Percentiles rank a stretch among this genome's conserved stretches.
Conservation (phyloP, 2,329 filamentous ascomycete species). For the Nemania abortiva region DNA sequence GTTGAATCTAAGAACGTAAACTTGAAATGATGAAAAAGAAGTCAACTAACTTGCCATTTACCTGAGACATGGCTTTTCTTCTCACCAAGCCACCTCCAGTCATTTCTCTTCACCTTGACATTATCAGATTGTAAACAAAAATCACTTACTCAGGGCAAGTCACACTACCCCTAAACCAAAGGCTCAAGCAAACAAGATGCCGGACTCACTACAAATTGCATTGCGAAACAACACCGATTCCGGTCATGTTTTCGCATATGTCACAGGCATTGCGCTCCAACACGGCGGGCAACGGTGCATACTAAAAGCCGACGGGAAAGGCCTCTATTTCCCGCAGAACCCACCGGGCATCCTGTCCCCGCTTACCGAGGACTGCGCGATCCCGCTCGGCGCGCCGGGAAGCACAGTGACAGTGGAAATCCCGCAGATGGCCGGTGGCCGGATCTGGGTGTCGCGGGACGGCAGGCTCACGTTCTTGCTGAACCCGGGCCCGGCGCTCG, state of each 20-base stretch:
- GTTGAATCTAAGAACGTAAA: conserved; percentile 15
- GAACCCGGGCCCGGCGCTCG: conserved; percentile 73
- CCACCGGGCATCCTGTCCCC: conserved; percentile 62
- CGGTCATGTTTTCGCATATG: conserved; percentile 70
- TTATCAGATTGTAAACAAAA: conserved; percentile 1
- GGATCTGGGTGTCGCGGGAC: conserved; percentile 72
- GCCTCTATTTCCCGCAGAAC: conserved; percentile 67
- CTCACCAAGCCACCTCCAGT: background rate
- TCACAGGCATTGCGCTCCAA: conserved; percentile 72
- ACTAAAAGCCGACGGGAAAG: conserved; percentile 60
- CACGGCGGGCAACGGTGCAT: conserved; percentile 54
- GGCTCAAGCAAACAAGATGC: conserved; percentile 49
- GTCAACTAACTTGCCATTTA: background rate
- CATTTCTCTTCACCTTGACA: background rate
- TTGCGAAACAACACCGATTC: conserved; percentile 68
- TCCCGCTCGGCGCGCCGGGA: conserved; percentile 68
- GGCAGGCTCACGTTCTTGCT: conserved; percentile 69
- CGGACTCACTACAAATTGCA: conserved; percentile 63
- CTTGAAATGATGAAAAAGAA: background rate
- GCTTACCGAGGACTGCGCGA: conserved; percentile 68
- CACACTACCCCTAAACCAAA: background rate
- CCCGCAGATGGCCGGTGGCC: conserved; percentile 72
- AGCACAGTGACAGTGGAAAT: conserved; percentile 66
- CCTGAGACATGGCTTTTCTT: conserved; percentile 5
- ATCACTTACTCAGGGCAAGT: background rate